phyloP scores from a whole-genome alignment of 176 grass and related monocot species.

The Secale cereale region DNA sequence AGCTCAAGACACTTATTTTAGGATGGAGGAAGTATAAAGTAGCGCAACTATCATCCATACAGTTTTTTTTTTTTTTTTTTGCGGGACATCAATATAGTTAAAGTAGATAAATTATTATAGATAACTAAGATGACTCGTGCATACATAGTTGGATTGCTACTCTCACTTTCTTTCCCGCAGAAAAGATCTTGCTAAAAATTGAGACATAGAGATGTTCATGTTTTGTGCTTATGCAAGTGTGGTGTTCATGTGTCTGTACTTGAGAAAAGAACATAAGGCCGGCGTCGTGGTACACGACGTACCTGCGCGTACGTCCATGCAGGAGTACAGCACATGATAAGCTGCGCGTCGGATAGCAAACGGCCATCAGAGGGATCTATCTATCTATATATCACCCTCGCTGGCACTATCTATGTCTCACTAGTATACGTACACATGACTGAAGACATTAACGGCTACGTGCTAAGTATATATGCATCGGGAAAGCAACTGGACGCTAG shows the following conservation, averaged over 20 bases:
- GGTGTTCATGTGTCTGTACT: not conserved
- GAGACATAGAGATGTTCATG: not conserved
- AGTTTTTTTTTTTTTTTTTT: too few relatives aligned
- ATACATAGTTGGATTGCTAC: too few relatives aligned
- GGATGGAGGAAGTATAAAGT: too few relatives aligned
- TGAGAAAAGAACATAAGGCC: not conserved
- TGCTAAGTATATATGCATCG: not conserved
- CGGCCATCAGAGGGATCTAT: not conserved
- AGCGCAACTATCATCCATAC: too few relatives aligned
- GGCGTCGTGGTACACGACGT: not conserved
- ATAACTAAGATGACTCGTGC: too few relatives aligned
- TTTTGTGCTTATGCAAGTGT: not conserved
- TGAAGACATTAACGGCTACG: not conserved
- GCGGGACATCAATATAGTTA: too few relatives aligned
- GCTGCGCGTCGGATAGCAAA: not conserved
- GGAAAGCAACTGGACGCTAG: not conserved
- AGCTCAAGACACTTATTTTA: too few relatives aligned
- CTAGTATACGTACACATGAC: not conserved
- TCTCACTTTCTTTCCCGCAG: too few relatives aligned
- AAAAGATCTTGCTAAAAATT: too few relatives aligned
- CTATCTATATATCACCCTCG: not conserved
- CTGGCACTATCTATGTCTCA: not conserved
- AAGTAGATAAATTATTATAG: too few relatives aligned
- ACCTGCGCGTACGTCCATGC: not conserved
- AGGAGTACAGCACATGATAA: not conserved